Conservation (phyloP, 768 basidiomycete genomes). For the Hydnum rufescens region DNA sequence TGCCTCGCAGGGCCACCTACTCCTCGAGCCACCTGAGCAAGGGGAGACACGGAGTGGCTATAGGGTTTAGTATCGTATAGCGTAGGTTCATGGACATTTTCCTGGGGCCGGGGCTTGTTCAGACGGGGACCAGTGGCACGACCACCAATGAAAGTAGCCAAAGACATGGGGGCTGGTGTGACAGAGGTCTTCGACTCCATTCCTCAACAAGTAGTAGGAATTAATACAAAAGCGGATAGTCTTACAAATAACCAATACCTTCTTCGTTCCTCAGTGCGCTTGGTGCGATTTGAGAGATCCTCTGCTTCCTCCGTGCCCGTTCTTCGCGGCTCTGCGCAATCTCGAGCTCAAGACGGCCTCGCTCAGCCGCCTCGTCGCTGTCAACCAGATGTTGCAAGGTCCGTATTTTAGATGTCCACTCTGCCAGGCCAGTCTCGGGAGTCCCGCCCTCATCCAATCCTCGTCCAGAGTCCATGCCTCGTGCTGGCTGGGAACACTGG, state of each 20-base stretch:
- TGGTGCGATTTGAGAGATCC: no score
- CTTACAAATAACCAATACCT: no score
- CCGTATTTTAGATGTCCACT: conserved; percentile 1
- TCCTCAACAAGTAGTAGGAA: no score
- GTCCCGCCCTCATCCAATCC: not conserved
- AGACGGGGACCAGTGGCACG: conserved; percentile 54
- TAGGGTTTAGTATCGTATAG: conserved; percentile 14
- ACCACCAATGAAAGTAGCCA: conserved; percentile 70
- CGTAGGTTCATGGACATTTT: conserved; percentile 36
- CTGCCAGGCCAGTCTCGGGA: not conserved
- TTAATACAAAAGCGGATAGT: no score
- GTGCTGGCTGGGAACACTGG: no score
- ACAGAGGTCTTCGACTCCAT: no score
- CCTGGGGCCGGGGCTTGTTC: conserved; percentile 51
- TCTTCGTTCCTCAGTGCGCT: no score
- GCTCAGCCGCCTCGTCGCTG: not conserved
- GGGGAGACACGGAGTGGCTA: not conserved
- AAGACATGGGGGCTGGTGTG: conserved; percentile 34
- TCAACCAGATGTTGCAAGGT: not conserved
- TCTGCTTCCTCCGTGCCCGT: not conserved
- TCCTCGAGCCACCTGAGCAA: not conserved
- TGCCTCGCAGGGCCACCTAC: not conserved
- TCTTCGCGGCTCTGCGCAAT: not conserved
- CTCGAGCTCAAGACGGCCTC: not conserved
- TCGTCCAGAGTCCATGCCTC: not conserved